Conservation (phyloP, 2,329 filamentous ascomycete genomes). For the Trichoderma endophyticum region DNA sequence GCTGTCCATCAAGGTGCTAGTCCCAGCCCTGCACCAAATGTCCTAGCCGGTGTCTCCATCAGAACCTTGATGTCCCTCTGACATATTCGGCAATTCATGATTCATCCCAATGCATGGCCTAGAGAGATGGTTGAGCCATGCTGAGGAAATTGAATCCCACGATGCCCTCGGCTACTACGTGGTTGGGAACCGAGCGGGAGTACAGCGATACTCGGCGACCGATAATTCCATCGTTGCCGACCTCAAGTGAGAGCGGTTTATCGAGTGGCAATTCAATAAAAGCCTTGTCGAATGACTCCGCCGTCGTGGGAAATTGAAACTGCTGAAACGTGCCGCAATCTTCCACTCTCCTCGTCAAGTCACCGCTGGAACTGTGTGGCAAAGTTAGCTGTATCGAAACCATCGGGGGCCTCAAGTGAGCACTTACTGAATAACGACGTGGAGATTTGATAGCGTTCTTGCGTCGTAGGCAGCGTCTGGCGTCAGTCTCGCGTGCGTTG, state of each 20-base stretch:
- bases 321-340: conserved; percentile 44
- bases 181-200: conserved; percentile 26
- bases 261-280: conserved; percentile 37
- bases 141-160: conserved; percentile 45
- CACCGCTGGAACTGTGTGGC: conserved; percentile 38
- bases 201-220: conserved; percentile 46
- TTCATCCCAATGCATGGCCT: background rate
- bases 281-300: conserved; percentile 4
- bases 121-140: conserved; percentile 3
- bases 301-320: conserved; percentile 32
- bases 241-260: conserved; percentile 41
- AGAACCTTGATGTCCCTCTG: conserved; percentile 16
- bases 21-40: background rate
- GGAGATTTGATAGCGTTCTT: conserved; percentile 26
- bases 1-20: conserved; percentile 16
- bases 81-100: background rate
- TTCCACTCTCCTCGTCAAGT: conserved; percentile 38
- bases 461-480: conserved; percentile 26
- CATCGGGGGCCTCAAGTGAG: background rate
- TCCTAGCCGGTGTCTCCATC: background rate
- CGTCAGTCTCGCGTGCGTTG: conserved; percentile 44
- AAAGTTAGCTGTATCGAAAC: background rate
- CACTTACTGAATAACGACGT: conserved; percentile 46
- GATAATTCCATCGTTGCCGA: conserved; percentile 47
- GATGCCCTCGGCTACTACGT: conserved; percentile 46